Percentiles rank a stretch among this genome's conserved stretches.
Evolutionary conservation across 352 stramenopile genomes (phyloP).

Genomic region (Phytophthora idaei): DNA sequence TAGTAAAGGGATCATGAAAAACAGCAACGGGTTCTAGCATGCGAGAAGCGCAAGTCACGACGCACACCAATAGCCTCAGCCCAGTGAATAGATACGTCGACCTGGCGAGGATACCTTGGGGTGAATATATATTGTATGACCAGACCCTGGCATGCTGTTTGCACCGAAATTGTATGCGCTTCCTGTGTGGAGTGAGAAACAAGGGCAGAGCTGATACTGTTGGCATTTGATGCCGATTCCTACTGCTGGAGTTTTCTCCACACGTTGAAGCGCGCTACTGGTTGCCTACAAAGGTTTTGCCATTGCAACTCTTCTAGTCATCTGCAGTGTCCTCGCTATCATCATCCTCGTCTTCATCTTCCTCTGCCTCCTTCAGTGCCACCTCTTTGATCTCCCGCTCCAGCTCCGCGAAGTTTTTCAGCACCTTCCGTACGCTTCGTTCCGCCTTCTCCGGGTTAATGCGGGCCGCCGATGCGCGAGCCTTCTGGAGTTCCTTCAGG

Average conservation of each 20-base stretch:
- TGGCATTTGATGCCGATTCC: background rate
- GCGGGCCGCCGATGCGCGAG: slow-evolving; percentile 51
- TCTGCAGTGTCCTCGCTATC: slow-evolving; percentile 36
- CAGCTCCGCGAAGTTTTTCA: slow-evolving; percentile 81
- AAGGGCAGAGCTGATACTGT: slow-evolving; percentile 5
- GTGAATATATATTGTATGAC: slow-evolving; percentile 32
- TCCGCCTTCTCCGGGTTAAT: slow-evolving; percentile 78
- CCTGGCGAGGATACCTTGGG: slow-evolving; percentile 8
- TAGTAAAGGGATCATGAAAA: background rate
- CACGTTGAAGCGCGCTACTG: too few relatives aligned
- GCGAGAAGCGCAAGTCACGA: slow-evolving; percentile 29
- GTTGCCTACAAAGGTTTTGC: background rate
- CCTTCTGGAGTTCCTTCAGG: slow-evolving; percentile 71
- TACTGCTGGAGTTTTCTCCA: background rate
- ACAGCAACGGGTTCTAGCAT: slow-evolving; percentile 24
- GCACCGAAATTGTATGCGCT: too few relatives aligned
- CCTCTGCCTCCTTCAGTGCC: slow-evolving; percentile 56
- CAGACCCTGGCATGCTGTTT: too few relatives aligned
- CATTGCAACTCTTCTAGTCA: slow-evolving; percentile 26
- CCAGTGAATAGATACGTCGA: slow-evolving; percentile 1
- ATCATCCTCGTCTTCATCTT: slow-evolving; percentile 39
- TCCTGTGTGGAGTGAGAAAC: too few relatives aligned
- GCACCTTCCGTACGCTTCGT: slow-evolving; percentile 58
- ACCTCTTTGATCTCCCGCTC: slow-evolving; percentile 72
- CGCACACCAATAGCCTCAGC: slow-evolving; percentile 10